Evolutionary conservation across 768 basidiomycete species (phyloP).

Genomic region (Russula sp.): DNA sequence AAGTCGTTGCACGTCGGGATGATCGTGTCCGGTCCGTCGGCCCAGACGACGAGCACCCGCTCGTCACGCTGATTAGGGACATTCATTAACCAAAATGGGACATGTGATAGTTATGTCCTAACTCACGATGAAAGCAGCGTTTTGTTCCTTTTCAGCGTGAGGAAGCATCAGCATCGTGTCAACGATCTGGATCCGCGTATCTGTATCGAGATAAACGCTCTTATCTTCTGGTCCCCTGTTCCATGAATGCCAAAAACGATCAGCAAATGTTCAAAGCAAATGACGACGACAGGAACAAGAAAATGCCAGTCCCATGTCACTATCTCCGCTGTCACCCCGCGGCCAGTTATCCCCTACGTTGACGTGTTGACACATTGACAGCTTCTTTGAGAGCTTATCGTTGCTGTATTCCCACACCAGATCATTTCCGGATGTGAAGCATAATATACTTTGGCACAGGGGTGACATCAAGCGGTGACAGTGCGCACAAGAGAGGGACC

Average conservation of each 20-base stretch:
- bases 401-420: constrained; percentile 17
- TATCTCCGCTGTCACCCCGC: background rate
- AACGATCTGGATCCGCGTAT: constrained; percentile 77
- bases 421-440: constrained; percentile 24
- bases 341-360: background rate
- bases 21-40: constrained; percentile 73
- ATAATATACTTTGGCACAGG: background rate
- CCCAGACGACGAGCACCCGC: constrained; percentile 81
- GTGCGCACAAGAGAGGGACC: too few relatives aligned
- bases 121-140: constrained; percentile 72
- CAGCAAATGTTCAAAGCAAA: constrained; percentile 5
- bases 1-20: constrained; percentile 54
- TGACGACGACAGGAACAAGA: background rate
- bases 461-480: background rate
- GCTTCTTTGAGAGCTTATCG: constrained; percentile 12
- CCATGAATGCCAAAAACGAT: constrained; percentile 17
- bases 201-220: constrained; percentile 47
- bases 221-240: constrained; percentile 36
- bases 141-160: constrained; percentile 52
- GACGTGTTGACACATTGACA: background rate
- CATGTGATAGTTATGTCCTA: background rate
- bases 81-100: background rate
- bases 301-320: background rate
- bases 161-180: constrained; percentile 77
- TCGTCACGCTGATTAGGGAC: constrained; percentile 62